Conservation (phyloP, 2,329 filamentous ascomycete species). For the Penicillium verrucosum region DNA sequence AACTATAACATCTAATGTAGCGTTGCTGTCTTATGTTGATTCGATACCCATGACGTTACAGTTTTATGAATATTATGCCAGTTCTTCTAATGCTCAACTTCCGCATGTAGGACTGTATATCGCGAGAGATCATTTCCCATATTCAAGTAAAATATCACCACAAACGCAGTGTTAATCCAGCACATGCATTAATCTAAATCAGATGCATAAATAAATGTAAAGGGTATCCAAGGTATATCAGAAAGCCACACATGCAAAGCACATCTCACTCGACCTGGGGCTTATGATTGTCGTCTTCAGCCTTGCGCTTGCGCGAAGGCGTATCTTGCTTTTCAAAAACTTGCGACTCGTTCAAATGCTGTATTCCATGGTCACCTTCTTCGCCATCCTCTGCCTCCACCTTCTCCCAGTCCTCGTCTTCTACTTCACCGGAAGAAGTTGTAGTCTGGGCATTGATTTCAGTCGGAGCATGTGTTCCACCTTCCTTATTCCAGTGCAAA, state of each 20-base stretch:
- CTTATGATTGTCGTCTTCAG: slow-evolving; percentile 24
- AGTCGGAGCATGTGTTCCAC: not conserved
- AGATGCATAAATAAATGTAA: not conserved
- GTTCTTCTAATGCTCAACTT: not conserved
- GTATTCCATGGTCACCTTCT: slow-evolving; percentile 33
- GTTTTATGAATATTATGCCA: not conserved
- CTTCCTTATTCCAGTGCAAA: slow-evolving; percentile 29
- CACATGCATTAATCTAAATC: not conserved
- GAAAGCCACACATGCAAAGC: slow-evolving; percentile 3
- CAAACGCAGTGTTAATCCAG: not conserved
- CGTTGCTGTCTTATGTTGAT: slow-evolving; percentile 5
- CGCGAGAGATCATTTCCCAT: not conserved
- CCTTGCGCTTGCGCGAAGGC: slow-evolving; percentile 30
- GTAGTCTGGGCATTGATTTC: not conserved
- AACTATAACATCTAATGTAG: slow-evolving; percentile 75
- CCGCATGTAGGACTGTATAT: not conserved
- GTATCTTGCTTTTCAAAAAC: slow-evolving; percentile 26
- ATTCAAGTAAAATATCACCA: not conserved
- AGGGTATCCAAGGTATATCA: slow-evolving; percentile 15
- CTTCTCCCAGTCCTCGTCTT: slow-evolving; percentile 45
- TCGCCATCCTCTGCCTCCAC: slow-evolving; percentile 38
- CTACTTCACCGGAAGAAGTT: slow-evolving; percentile 17
- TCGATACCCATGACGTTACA: slow-evolving; percentile 17
- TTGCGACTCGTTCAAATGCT: slow-evolving; percentile 33
- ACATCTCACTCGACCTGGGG: slow-evolving; percentile 16